These are phyloP conservation scores for Capillidium heterosporum DNA, from an alignment of 371 early-diverging fungal genomes.

Conservation along the genomic window DNA sequence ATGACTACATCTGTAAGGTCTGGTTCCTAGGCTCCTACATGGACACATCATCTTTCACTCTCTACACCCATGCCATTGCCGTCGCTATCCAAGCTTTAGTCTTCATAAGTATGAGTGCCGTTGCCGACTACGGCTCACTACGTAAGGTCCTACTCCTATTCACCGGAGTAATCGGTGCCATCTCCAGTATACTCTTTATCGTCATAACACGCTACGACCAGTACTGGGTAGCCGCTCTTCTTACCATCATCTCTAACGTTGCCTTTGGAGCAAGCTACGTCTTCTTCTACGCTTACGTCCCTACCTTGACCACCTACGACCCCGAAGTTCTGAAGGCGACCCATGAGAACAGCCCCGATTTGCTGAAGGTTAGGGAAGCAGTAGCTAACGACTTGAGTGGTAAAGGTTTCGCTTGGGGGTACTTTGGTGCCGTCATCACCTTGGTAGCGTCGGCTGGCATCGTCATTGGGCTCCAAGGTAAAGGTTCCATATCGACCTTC, in stretches of 20 bases:
- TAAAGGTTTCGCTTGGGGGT: constrained; percentile 22
- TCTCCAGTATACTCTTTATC: constrained; percentile 16
- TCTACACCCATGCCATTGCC: constrained; percentile 31
- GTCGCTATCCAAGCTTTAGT: constrained; percentile 33
- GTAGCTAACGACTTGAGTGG: constrained; percentile 24
- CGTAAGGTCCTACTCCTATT: constrained; percentile 27
- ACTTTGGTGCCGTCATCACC: constrained; percentile 19
- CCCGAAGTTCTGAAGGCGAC: constrained; percentile 14
- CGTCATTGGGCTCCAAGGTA: constrained; percentile 12
- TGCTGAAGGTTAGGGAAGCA: constrained; percentile 13
- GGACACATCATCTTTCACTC: constrained; percentile 24
- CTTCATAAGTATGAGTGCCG: constrained; percentile 30
- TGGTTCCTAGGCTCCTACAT: constrained; percentile 13
- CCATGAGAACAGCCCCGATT: background rate
- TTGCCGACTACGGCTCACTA: constrained; percentile 37
- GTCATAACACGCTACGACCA: constrained; percentile 10
- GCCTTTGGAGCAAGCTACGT: constrained; percentile 30
- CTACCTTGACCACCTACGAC: constrained; percentile 24
- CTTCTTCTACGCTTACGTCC: constrained; percentile 37
- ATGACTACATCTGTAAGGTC: constrained; percentile 14
- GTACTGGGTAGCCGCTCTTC: constrained; percentile 20
- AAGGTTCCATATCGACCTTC: constrained; percentile 4
- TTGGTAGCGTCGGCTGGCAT: constrained; percentile 24
- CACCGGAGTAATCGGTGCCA: constrained; percentile 20
- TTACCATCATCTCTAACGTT: constrained; percentile 21